Percentiles rank a stretch among this genome's conserved stretches.
Conservation (phyloP, 345 rosid species). For the Sonneratia caseolaris region DNA sequence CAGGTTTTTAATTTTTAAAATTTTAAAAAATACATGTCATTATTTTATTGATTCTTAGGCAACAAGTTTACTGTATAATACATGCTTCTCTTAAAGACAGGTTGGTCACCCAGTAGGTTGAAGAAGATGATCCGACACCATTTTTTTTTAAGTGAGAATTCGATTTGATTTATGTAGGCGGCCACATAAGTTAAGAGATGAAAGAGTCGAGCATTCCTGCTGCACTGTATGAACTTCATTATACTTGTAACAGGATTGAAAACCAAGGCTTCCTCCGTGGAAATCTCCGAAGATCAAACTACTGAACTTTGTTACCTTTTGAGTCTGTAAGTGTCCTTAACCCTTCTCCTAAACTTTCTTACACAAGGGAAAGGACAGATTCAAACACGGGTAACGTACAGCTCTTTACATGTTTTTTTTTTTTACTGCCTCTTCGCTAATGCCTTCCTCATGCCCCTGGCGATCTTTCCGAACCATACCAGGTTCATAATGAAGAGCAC, state of each 20-base stretch:
- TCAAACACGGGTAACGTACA: not conserved
- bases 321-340: not conserved
- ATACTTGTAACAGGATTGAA: not conserved
- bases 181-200: too few species aligned
- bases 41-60: too few species aligned
- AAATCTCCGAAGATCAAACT: not conserved
- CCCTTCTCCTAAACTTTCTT: not conserved
- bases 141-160: too few species aligned
- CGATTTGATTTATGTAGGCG: too few species aligned
- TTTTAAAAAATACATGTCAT: too few species aligned
- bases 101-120: too few species aligned
- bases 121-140: too few species aligned
- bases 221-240: too few species aligned
- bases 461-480: conserved; percentile 49
- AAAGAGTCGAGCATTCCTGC: too few species aligned
- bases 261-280: not conserved
- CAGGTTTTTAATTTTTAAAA: too few species aligned
- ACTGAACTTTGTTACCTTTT: not conserved
- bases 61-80: too few species aligned
- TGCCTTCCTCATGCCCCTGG: conserved; percentile 45
- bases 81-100: too few species aligned
- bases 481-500: conserved; percentile 38
- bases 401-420: conserved; percentile 1
- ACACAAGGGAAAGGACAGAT: not conserved
- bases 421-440: conserved; percentile 40